phyloP scores from a whole-genome alignment of 164 flowering plant species.

The Liquidambar formosana region DNA sequence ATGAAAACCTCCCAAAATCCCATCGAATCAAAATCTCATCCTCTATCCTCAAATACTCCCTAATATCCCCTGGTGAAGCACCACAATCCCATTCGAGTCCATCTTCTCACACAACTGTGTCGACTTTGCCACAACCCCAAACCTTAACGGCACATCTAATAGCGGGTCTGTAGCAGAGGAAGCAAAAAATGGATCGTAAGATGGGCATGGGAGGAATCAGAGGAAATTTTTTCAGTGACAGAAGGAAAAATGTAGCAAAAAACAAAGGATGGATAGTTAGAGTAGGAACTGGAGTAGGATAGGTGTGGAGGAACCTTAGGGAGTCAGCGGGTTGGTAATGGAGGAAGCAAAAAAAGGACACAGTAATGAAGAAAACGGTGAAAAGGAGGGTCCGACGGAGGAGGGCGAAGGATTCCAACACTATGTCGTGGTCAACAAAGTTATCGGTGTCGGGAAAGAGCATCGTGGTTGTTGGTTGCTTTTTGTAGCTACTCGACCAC shows the following conservation, averaged over 20 bases:
- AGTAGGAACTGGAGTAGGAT: constrained; percentile 1
- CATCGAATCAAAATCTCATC: too few relatives aligned
- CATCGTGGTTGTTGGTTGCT: not conserved
- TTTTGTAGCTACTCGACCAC: not conserved
- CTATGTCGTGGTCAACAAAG: not conserved
- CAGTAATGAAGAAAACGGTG: constrained; percentile 7
- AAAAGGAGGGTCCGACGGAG: constrained; percentile 13
- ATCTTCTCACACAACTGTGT: too few relatives aligned
- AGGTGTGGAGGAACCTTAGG: constrained; percentile 17
- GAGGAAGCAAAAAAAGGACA: constrained; percentile 21
- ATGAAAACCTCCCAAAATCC: too few relatives aligned
- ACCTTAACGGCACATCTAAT: too few relatives aligned
- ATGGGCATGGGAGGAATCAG: too few relatives aligned
- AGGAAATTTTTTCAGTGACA: not conserved
- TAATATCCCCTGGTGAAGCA: too few relatives aligned
- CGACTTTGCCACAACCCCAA: too few relatives aligned
- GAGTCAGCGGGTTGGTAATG: constrained; percentile 24
- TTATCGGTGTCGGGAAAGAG: not conserved
- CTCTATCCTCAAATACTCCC: too few relatives aligned
- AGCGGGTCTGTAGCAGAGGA: too few relatives aligned
- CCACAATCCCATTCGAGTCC: too few relatives aligned
- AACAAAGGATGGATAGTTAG: too few relatives aligned
- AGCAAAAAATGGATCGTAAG: too few relatives aligned
- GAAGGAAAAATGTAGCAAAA: constrained; percentile 9
- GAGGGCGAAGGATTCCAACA: constrained; percentile 4